These are phyloP conservation scores for Mycena latifolia DNA, from an alignment of 768 basidiomycete species.

Conservation along the genomic window DNA sequence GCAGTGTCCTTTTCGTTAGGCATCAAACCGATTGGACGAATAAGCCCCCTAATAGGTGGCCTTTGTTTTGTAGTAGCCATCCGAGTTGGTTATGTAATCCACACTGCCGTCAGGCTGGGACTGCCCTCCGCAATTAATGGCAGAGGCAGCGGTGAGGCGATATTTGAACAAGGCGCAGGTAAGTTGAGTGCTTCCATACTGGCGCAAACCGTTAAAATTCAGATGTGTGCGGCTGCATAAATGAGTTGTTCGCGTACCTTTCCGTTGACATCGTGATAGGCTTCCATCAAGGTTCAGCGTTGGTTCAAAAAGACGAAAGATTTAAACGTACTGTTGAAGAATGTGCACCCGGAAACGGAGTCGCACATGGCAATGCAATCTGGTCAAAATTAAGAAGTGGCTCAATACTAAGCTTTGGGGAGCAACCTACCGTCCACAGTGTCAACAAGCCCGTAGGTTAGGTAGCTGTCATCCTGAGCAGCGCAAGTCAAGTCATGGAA, in stretches of 20 bases:
- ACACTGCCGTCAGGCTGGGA: conserved; percentile 48
- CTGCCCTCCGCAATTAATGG: conserved; percentile 50
- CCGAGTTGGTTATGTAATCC: conserved; percentile 46
- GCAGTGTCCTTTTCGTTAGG: conserved; percentile 5
- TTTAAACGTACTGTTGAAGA: conserved; percentile 46
- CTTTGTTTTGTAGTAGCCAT: conserved; percentile 46
- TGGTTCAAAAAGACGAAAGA: background rate
- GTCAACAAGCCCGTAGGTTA: conserved; percentile 52
- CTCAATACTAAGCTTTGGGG: background rate
- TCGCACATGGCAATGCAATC: conserved; percentile 51
- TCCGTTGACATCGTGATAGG: conserved; percentile 52
- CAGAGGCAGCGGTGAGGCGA: conserved; percentile 44
- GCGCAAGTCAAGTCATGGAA: conserved; percentile 48
- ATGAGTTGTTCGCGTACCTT: conserved; percentile 41
- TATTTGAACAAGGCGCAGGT: conserved; percentile 50
- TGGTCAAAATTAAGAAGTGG: conserved; percentile 8
- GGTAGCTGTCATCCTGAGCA: conserved; percentile 46
- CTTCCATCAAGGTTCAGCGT: conserved; percentile 32
- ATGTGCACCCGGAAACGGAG: conserved; percentile 45
- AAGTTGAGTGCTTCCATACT: conserved; percentile 50
- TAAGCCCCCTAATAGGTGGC: conserved; percentile 11
- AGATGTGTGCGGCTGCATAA: background rate
- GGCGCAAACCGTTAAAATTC: background rate
- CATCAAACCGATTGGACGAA: background rate
- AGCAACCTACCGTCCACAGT: conserved; percentile 43